Evolutionary conservation across 2,329 filamentous ascomycete genomes (phyloP).

Genomic region (Cadophora sp.): DNA sequence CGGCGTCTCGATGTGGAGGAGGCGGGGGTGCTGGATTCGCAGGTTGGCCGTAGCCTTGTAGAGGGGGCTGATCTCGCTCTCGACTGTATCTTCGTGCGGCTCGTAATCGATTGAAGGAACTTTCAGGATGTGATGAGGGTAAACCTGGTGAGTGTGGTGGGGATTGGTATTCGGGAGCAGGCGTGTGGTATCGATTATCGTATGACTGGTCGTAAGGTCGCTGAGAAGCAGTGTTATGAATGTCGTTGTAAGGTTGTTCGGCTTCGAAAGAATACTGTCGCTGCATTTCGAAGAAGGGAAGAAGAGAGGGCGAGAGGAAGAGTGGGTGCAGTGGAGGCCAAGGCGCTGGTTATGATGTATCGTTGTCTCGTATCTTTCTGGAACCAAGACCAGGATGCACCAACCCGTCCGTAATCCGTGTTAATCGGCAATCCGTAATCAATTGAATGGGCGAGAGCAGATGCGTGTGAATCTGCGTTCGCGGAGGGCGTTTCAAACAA

Average conservation of each 20-base stretch:
- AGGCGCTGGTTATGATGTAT: slow-evolving; percentile 6
- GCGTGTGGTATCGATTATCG: slow-evolving; percentile 22
- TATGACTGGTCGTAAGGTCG: slow-evolving; percentile 8
- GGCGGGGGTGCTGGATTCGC: slow-evolving; percentile 35
- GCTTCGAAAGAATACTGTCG: slow-evolving; percentile 35
- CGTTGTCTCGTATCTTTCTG: slow-evolving; percentile 12
- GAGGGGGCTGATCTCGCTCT: slow-evolving; percentile 27
- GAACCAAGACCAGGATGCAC: slow-evolving; percentile 3
- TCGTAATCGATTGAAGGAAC: slow-evolving; percentile 37
- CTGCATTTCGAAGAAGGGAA: slow-evolving; percentile 29
- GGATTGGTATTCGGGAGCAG: slow-evolving; percentile 25
- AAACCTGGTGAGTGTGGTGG: slow-evolving; percentile 25
- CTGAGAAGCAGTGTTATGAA: neutral
- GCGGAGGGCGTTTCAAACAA: slow-evolving; percentile 11
- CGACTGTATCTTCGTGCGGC: slow-evolving; percentile 33
- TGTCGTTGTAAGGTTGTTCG: slow-evolving; percentile 22
- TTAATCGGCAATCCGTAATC: neutral
- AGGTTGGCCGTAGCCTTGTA: slow-evolving; percentile 30
- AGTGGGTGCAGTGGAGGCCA: neutral
- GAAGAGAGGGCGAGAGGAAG: slow-evolving; percentile 1
- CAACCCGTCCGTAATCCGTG: neutral
- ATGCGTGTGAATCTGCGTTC: slow-evolving; percentile 2
- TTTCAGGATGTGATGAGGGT: slow-evolving; percentile 38
- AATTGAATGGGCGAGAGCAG: neutral
- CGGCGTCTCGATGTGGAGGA: slow-evolving; percentile 41